Evolutionary conservation across 768 basidiomycete genomes (phyloP).

Genomic region (Termitomyces sp.): DNA sequence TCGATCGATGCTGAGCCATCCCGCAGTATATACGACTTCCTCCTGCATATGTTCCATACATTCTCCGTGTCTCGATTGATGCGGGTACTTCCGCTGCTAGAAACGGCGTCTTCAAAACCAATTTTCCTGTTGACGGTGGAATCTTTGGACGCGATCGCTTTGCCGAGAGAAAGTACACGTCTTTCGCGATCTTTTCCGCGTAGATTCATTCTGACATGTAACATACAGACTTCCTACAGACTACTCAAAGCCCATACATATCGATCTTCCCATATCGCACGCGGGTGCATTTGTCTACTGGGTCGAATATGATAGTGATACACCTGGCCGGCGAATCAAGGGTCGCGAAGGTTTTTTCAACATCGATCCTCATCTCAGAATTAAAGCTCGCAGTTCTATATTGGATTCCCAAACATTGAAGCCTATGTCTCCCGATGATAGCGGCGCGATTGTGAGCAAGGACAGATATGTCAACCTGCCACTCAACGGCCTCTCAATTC

Average conservation of each 20-base stretch:
- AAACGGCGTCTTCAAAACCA: conserved; percentile 92
- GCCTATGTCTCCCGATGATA: conserved; percentile 49
- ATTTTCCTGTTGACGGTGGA: conserved; percentile 95
- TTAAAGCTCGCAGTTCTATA: conserved; percentile 71
- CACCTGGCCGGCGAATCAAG: conserved; percentile 58
- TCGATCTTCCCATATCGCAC: conserved; percentile 94
- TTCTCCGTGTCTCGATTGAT: conserved; percentile 86
- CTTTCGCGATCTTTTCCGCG: conserved; percentile 12
- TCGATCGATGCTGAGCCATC: neutral
- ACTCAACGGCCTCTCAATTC: conserved; percentile 82
- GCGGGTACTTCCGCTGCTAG: conserved; percentile 89
- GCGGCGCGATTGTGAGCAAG: conserved; percentile 47
- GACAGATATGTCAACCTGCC: conserved; percentile 65
- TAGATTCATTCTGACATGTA: conserved; percentile 15
- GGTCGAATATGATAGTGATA: conserved; percentile 81
- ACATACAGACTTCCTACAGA: conserved; percentile 70
- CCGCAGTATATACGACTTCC: conserved; percentile 92
- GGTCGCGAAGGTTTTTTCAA: conserved; percentile 95
- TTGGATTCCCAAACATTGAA: conserved; percentile 48
- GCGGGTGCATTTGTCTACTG: conserved; percentile 96
- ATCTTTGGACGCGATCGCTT: conserved; percentile 74
- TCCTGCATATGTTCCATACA: conserved; percentile 84
- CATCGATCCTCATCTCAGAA: conserved; percentile 84
- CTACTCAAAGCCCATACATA: conserved; percentile 87
- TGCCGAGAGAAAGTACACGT: conserved; percentile 63